Percentiles rank a stretch among this genome's conserved stretches.
phyloP scores from a whole-genome alignment of 2,329 filamentous ascomycete genomes.

The Phyllosticta capitalensis region DNA sequence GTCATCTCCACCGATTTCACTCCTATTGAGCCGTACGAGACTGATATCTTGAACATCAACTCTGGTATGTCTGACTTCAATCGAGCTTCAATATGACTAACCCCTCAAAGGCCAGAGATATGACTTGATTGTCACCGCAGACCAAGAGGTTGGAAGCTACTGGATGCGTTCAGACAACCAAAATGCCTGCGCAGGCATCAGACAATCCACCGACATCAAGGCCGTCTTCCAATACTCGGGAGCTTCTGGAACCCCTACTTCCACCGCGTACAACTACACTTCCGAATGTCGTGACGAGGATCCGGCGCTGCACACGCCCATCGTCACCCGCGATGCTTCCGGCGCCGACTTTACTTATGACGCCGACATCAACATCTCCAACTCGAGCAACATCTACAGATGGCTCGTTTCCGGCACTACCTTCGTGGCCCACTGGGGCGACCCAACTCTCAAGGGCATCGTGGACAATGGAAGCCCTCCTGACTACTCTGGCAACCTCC shows the following conservation, averaged over 20 bases:
- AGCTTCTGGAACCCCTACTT: slow-evolving; percentile 22
- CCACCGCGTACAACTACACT: slow-evolving; percentile 24
- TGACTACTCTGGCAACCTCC: slow-evolving; percentile 20
- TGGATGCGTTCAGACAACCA: slow-evolving; percentile 32
- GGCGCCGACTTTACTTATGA: slow-evolving; percentile 16
- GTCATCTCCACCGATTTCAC: slow-evolving; percentile 37
- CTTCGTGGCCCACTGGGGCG: slow-evolving; percentile 28
- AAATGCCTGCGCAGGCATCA: slow-evolving; percentile 28
- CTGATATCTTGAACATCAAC: slow-evolving; percentile 26
- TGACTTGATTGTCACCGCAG: slow-evolving; percentile 30
- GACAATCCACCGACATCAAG: slow-evolving; percentile 23
- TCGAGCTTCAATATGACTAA: slow-evolving; percentile 17
- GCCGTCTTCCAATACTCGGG: slow-evolving; percentile 32
- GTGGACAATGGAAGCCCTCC: slow-evolving; percentile 24
- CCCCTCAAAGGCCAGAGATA: slow-evolving; percentile 26
- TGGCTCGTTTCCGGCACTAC: slow-evolving; percentile 33
- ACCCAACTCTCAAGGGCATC: slow-evolving; percentile 31
- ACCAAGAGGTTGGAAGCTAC: slow-evolving; percentile 23
- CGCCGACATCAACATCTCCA: slow-evolving; percentile 19
- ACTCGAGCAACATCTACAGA: slow-evolving; percentile 24
- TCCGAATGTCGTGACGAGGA: slow-evolving; percentile 31
- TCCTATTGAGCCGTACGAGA: slow-evolving; percentile 33
- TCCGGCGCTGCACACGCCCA: slow-evolving; percentile 26
- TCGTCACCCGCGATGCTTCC: slow-evolving; percentile 19
- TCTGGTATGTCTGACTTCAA: slow-evolving; percentile 23